phyloP scores from a whole-genome alignment of 257 asterid genomes.

The Capsicum rhomboideum region DNA sequence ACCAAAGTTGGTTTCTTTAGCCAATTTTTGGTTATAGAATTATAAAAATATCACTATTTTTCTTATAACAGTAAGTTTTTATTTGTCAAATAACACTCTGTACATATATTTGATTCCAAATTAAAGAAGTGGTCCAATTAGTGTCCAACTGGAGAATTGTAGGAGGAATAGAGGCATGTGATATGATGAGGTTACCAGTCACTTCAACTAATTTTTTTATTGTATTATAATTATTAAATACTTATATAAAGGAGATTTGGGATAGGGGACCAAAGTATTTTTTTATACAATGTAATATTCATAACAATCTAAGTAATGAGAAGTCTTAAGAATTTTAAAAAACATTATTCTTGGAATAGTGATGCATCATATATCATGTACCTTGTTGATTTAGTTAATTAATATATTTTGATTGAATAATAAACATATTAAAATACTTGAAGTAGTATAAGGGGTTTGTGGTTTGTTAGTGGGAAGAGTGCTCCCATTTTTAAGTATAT shows the following conservation, averaged over 20 bases:
- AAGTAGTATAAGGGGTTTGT: neutral
- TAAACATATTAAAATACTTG: neutral
- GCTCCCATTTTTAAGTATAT: constrained; percentile 51
- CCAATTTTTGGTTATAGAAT: too few relatives aligned
- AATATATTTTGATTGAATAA: neutral
- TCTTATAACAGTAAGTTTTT: neutral
- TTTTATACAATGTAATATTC: neutral
- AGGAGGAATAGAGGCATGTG: neutral
- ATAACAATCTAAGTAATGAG: neutral
- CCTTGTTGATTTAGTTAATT: neutral
- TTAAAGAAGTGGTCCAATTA: neutral
- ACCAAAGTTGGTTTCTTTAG: too few relatives aligned
- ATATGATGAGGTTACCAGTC: neutral
- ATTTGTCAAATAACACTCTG: neutral
- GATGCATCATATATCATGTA: neutral
- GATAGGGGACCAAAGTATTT: neutral
- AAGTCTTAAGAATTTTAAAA: neutral
- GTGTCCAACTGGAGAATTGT: neutral
- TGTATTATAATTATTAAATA: neutral
- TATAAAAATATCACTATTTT: too few relatives aligned
- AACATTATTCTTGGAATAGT: neutral
- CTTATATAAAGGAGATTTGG: neutral
- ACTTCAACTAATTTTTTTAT: neutral
- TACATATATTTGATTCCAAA: neutral
- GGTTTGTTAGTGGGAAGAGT: neutral